phyloP scores from a whole-genome alignment of 208 protist genomes.

The Acanthamoeba castellanii region DNA sequence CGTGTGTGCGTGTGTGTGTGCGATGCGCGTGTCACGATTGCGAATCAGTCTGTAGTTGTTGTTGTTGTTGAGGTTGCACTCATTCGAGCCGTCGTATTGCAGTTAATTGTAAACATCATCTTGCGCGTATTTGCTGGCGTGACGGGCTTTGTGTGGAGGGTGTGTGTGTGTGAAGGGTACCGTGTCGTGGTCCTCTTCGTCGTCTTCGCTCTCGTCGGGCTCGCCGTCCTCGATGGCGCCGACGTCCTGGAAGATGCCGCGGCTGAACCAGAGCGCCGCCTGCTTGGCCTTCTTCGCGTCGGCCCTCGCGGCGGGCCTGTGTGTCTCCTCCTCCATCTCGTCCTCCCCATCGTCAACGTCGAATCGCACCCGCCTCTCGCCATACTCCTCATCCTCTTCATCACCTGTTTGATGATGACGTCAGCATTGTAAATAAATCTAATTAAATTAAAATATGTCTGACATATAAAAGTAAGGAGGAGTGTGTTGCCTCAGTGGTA shows the following conservation, averaged over 20 bases:
- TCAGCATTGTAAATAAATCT: neutral
- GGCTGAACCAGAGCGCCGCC: constrained; percentile 73
- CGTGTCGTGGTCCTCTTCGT: constrained; percentile 31
- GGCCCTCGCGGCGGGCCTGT: constrained; percentile 79
- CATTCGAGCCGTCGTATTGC: neutral
- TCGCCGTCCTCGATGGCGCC: constrained; percentile 32
- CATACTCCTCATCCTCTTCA: constrained; percentile 90
- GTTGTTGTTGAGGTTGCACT: neutral
- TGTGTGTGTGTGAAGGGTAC: neutral
- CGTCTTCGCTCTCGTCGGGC: constrained; percentile 69
- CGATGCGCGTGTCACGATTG: neutral
- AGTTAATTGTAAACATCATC: constrained; percentile 16
- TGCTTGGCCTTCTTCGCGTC: constrained; percentile 68
- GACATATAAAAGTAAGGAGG: neutral
- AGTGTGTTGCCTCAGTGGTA: neutral
- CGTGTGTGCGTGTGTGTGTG: too few species aligned
- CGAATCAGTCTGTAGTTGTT: neutral
- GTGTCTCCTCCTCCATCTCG: constrained; percentile 85
- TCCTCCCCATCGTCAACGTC: constrained; percentile 89
- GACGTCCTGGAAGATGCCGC: constrained; percentile 74
- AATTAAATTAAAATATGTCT: neutral
- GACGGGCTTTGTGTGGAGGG: neutral
- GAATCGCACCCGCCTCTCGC: neutral
- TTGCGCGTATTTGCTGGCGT: neutral
- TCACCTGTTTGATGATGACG: constrained; percentile 65